Base-by-base conservation (phyloP, 202 grass and related monocot species). In the Carex sylvatica region DNA sequence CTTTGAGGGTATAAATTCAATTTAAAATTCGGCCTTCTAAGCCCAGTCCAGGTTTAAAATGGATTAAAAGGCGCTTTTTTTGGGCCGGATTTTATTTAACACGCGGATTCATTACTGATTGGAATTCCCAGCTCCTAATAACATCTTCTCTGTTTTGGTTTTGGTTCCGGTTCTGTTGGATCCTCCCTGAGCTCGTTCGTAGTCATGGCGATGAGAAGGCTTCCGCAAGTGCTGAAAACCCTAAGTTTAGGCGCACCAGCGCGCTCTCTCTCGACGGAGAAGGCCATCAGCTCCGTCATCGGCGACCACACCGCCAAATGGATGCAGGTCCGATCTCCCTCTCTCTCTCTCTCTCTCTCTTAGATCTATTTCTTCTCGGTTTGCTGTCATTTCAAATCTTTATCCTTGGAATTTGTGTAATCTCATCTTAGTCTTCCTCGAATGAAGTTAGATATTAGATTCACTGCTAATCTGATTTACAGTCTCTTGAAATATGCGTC, bases 271-370 rank as follows among this genome's bases (percentile, higher is more conserved):
- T 70, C 89, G 47, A 91, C 86, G 0, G 86, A 90, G 86, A 95
- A 87, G 83, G 82, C 91, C 14, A 68, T 89, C 67, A 78, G 81
- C 66, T 82, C 89, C 13, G 83, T 93, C 31, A 79, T 98, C 52
- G 70, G 91, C 78, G 84, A 87, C 13, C 95, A 95, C 86, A 98
- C 96, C 58, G 87, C 92, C 74, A 98, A 95, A 81, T 98, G 96
- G 92, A 95, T 95, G 96, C 96, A 95, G 96, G 96, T 95, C 74
- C 44, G 83, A 77, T 61, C 20, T 22, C 52, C 28, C 28, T 28
- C 28, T 28, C 28, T 28, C 31, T 33, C 31, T 33, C 18, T 38
- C 1, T 55, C 30, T 44, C 42, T 66, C 70, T 78, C 66, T 63
- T 51, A 56, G 80, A 85, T 88, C 81, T 78, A 26, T 61, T 78